Conservation (phyloP, 2,329 filamentous ascomycete species). For the Aureobasidium sp. region DNA sequence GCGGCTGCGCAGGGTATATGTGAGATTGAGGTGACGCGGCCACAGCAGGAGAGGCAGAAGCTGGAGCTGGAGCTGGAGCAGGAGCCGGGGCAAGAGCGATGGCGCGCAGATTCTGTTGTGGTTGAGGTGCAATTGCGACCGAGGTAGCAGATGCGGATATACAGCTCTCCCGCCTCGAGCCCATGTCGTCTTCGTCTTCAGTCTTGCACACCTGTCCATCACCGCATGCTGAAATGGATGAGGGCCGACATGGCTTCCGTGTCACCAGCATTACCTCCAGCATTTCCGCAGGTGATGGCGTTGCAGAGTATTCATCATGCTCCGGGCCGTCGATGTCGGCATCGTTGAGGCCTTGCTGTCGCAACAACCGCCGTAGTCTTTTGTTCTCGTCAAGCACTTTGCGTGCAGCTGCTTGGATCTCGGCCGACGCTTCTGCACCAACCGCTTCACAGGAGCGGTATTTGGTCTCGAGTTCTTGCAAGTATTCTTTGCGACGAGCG, state of each 20-base stretch:
- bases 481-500: slow-evolving; percentile 65
- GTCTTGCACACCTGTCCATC: background rate
- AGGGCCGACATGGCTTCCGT: slow-evolving; percentile 9
- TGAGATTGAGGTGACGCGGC: background rate
- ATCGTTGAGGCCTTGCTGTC: slow-evolving; percentile 51
- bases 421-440: slow-evolving; percentile 61
- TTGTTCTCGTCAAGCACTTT: slow-evolving; percentile 64
- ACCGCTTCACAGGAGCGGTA: slow-evolving; percentile 56
- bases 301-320: slow-evolving; percentile 14
- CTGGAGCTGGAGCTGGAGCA: background rate
- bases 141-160: background rate
- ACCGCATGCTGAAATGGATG: background rate
- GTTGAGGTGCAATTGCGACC: background rate
- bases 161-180: slow-evolving; percentile 2
- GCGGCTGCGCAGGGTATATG: background rate
- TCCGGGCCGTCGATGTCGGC: slow-evolving; percentile 42
- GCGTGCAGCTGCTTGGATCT: slow-evolving; percentile 64
- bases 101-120: slow-evolving; percentile 16
- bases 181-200: slow-evolving; percentile 3
- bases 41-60: background rate
- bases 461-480: slow-evolving; percentile 61
- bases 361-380: slow-evolving; percentile 54
- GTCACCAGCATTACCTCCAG: slow-evolving; percentile 18
- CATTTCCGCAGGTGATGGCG: background rate
- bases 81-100: slow-evolving; percentile 3